Evolutionary conservation across 257 asterid species (phyloP), one percentile per base, ranked within the genome.

Genomic region (Solanum clarkiae): DNA sequence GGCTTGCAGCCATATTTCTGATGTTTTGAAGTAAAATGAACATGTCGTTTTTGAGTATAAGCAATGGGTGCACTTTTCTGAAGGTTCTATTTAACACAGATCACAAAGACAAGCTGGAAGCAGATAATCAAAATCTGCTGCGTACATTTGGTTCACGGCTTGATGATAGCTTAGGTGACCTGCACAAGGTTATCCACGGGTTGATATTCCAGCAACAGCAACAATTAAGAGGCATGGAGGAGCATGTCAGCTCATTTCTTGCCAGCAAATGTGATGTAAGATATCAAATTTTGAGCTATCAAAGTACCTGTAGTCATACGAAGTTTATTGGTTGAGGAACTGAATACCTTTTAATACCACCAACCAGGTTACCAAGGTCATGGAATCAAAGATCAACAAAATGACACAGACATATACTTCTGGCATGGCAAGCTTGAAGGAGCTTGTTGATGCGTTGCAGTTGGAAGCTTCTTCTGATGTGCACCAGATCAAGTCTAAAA

Each of bases 171-270:
- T 89, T 95, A 86, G 92, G 93, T 74, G 92, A 91, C 86, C 94
- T 95, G 80, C 96, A 93, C 57, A 86, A 89, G 85, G 88, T 84
- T 85, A 86, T 95, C 69, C 86, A 90, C 56, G 88, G 92, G 86
- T 92, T 95, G 74, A 89, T 92, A 18, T 89, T 92, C 70, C 90
- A 93, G 88, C 98, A 95, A 86, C 93, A 95, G 62, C 92, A 88
- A 83, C 97, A 95, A 80, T 84, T 95, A 66, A 89, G 86, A 90
- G 55, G 88, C 89, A 88, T 92, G 74, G 92, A 92, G 84, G 91
- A 90, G 86, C 80, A 89, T 79, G 87, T 79, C 87, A 77, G 65
- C 86, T 85, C 91, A 83, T 95, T 93, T 88, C 92, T 92, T 86
- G 94, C 90, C 56, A 86, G 85, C 82, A 95, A 95, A 92, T 84